These are phyloP conservation scores for Scutellaria baicalensis DNA, from an alignment of 257 asterid species.

Conservation along the genomic window DNA sequence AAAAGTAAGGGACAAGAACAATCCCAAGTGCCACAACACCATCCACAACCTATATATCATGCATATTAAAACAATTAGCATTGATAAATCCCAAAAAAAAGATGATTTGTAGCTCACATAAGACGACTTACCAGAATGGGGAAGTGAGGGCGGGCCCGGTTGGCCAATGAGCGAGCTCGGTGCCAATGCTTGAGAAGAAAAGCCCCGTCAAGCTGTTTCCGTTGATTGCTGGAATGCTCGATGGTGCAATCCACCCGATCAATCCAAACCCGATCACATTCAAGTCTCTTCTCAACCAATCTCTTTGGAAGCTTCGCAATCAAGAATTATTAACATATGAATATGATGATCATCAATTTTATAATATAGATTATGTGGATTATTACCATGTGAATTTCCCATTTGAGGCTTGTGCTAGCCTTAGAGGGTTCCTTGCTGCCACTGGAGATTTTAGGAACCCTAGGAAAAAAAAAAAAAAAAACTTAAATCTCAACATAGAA, in stretches of 20 bases:
- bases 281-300: slow-evolving; percentile 81
- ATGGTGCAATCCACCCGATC: slow-evolving; percentile 95
- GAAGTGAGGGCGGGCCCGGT: slow-evolving; percentile 75
- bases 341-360: background rate
- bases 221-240: slow-evolving; percentile 72
- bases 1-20: slow-evolving; percentile 69
- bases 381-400: slow-evolving; percentile 72
- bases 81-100: no score
- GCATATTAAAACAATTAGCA: no score
- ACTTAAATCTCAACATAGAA: no score
- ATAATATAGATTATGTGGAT: background rate
- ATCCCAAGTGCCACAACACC: slow-evolving; percentile 84
- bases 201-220: slow-evolving; percentile 86
- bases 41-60: slow-evolving; percentile 98
- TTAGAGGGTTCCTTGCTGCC: slow-evolving; percentile 60
- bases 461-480: background rate
- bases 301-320: slow-evolving; percentile 58
- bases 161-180: slow-evolving; percentile 85
- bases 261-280: slow-evolving; percentile 92
- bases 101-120: no score
- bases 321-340: no score
- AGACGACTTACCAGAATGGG: slow-evolving; percentile 52
- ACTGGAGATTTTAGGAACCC: slow-evolving; percentile 55
- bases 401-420: slow-evolving; percentile 60
- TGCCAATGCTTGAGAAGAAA: slow-evolving; percentile 83